Evolutionary conservation across 352 stramenopile species (phyloP).

Genomic region (Globisporangium mamillatum): DNA sequence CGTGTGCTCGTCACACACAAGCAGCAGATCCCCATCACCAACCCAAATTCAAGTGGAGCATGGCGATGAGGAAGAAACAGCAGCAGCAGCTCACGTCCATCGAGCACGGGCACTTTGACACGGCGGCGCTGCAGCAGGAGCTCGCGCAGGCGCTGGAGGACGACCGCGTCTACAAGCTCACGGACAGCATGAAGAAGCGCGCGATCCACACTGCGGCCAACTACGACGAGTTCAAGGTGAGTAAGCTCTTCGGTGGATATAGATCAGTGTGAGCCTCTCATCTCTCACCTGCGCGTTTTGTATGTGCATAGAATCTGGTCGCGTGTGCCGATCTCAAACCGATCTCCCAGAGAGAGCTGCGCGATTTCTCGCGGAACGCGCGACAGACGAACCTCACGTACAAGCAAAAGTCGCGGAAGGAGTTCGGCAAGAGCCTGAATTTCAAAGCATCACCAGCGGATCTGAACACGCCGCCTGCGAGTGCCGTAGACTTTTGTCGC

Average conservation of each 20-base stretch:
- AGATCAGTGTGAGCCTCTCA: background rate
- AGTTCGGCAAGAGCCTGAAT: constrained; percentile 21
- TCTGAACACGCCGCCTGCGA: constrained; percentile 34
- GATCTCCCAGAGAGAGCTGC: constrained; percentile 70
- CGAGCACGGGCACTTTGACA: constrained; percentile 76
- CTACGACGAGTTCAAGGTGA: constrained; percentile 87
- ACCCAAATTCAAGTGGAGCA: background rate
- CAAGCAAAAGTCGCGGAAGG: constrained; percentile 37
- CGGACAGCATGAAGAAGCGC: constrained; percentile 86
- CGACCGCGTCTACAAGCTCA: constrained; percentile 81
- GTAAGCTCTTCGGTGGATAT: background rate
- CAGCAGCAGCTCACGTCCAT: constrained; percentile 60
- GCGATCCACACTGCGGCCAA: constrained; percentile 79
- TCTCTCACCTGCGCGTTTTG: background rate
- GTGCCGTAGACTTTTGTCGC: constrained; percentile 59
- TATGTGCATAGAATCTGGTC: constrained; percentile 66
- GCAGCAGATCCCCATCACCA: background rate
- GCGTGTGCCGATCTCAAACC: constrained; percentile 82
- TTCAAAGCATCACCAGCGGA: constrained; percentile 23
- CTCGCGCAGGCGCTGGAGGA: constrained; percentile 70
- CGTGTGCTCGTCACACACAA: no score
- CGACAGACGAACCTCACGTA: constrained; percentile 69
- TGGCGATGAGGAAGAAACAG: constrained; percentile 28
- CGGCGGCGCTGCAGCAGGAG: constrained; percentile 66
- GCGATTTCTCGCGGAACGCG: constrained; percentile 44